phyloP scores from a whole-genome alignment of 2,329 filamentous ascomycete genomes.

The Trichoderma polysporum region DNA sequence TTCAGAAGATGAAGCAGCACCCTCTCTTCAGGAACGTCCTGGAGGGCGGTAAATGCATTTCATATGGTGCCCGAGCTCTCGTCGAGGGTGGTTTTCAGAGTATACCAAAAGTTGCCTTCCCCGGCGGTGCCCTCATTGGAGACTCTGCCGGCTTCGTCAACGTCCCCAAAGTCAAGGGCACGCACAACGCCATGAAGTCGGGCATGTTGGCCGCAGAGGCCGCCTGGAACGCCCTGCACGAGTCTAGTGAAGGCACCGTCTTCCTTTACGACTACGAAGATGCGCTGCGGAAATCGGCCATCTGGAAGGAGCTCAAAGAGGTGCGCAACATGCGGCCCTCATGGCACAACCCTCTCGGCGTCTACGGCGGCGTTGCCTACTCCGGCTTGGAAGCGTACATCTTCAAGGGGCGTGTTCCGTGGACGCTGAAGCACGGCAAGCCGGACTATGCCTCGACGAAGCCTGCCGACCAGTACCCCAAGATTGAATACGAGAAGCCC shows the following conservation, averaged over 20 bases:
- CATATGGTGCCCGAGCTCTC: constrained; percentile 87
- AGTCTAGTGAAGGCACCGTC: constrained; percentile 63
- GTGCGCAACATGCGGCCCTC: constrained; percentile 97
- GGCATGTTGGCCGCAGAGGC: constrained; percentile 96
- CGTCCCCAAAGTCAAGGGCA: constrained; percentile 97
- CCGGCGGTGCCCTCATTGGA: constrained; percentile 90
- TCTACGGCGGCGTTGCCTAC: constrained; percentile 89
- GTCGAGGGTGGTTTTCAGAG: constrained; percentile 97
- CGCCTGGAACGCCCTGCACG: constrained; percentile 71
- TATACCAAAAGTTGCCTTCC: constrained; percentile 95
- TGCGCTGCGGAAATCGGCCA: constrained; percentile 75
- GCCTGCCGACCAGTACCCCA: constrained; percentile 72
- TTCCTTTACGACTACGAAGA: constrained; percentile 97
- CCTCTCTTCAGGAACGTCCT: constrained; percentile 82
- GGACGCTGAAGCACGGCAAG: constrained; percentile 85
- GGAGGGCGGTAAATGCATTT: constrained; percentile 97
- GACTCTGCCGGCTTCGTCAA: constrained; percentile 97
- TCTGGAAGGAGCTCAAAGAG: constrained; percentile 92
- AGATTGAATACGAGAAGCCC: constrained; percentile 96
- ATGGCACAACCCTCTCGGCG: constrained; percentile 82
- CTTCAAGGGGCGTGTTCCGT: constrained; percentile 80
- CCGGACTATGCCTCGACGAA: constrained; percentile 79
- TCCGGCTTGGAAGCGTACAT: constrained; percentile 90
- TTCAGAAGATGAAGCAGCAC: constrained; percentile 98
- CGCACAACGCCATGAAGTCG: constrained; percentile 95